Evolutionary conservation across 352 stramenopile genomes (phyloP), one percentile per base, ranked within the genome.

Genomic region (Globisporangium perplexum): DNA sequence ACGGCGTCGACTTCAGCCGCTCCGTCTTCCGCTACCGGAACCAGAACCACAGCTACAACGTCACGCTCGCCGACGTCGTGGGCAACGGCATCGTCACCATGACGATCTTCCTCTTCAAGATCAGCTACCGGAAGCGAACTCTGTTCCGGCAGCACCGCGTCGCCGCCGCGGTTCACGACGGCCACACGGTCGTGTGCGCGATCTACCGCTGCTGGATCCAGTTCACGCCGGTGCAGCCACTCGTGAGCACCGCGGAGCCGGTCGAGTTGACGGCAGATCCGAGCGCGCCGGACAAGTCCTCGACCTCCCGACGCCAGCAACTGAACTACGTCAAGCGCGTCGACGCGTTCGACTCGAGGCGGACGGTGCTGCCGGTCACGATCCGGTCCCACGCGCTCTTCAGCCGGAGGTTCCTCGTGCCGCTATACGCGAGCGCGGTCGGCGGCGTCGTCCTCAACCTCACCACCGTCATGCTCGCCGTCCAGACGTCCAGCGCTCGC

Each of bases 81-180:
- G 62, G 22, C 31, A 73, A 73, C 47, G 49, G 55, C 1, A 20
- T 73, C 18, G 33, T 69, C 8, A 67, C 58, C 39, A 55, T 73
- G 7, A 51, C 39, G 3, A 60, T 73, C 17, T 33, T 67, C 1
- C 26, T 73, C 15, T 36, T 55, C 15, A 73, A 69, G 24, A 64
- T 73, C 47, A 50, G 62, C 1, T 71, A 71, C 22, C 31, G 57
- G 33, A 63, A 65, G 24, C 57, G 59, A 6, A 59, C 50, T 17
- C 26, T 30, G 10, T 45, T 71, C 23, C 38, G 39, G 18, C n/a
- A 31, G 6, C 23, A 24, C 24, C 2, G 42, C 51, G 5, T 48
- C 35, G n/a, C 23, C 12, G 43, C 24, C 8, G 18, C 38, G 30
- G 6, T 17, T 11, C 15, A 2, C 17, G 18, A 22, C 15, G 17